Evolutionary conservation across 2,329 filamentous ascomycete species (phyloP), one percentile per base, ranked within the genome.

Genomic region (Stagonosporopsis cucurbitacearum): DNA sequence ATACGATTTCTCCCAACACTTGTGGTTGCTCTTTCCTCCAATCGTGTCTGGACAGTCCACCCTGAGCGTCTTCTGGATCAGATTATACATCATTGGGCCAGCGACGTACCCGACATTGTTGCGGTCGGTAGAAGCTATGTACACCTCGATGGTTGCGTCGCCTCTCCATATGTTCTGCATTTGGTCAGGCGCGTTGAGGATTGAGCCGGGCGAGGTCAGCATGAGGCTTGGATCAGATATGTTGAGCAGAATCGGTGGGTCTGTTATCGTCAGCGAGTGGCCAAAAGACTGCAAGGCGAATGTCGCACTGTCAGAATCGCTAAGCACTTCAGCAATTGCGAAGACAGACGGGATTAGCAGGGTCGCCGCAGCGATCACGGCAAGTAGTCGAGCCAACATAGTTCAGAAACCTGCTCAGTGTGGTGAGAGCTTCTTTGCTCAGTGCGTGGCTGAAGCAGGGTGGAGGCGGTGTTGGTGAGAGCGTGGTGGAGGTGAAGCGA

Each of bases 31-130:
- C 1, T 36, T 41, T 2, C 17, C 13, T 1, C 50, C 50, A 2
- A 46, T 25, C 20, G 8, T 25, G 1, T n/a, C 12, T 1, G 45
- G 52, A 17, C 53, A 56, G n/a, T 23, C 8, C 11, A 1, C 15
- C 6, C 4, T n/a, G 12, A 56, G 42, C 1, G 4, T 28, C 12
- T 19, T 3, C n/a, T 25, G 45, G 19, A 56, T 20, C 2, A 20
- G 20, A 20, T 17, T 15, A 19, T 50, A 56, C 2, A 50, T 28
- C 2, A 7, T 23, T 0, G 53, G 25, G 3, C 53, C 53, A 7
- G 47, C 46, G 23, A 56, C 20, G 9, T 50, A 36, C 11, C 51
- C 51, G 19, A 47, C 30, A 11, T 32, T 46, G 33, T 43, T 35
- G 2, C 23, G 11, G 2, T 15, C 0, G 20, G 28, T 22, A 3